phyloP scores from a whole-genome alignment of 306 rosid species.

The Oxytropis ochrocephala region DNA sequence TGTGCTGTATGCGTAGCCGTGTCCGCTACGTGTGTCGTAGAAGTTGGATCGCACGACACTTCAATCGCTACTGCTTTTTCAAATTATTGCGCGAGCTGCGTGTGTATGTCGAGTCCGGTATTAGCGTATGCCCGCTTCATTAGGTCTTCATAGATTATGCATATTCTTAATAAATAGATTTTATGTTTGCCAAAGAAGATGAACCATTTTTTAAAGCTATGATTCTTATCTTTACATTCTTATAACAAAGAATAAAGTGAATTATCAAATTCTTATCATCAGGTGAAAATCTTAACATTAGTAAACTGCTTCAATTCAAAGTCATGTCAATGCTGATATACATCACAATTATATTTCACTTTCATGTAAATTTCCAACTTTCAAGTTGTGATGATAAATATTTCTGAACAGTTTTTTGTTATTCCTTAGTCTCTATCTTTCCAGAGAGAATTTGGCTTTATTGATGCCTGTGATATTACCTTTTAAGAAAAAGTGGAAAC shows the following conservation, averaged over 20 bases:
- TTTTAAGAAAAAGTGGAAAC: constrained; percentile 20
- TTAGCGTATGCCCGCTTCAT: no score
- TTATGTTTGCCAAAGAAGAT: not conserved
- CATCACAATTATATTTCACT: not conserved
- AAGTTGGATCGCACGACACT: no score
- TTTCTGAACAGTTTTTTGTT: constrained; percentile 7
- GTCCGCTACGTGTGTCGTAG: no score
- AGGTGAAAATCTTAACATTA: not conserved
- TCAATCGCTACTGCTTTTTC: no score
- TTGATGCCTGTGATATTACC: constrained; percentile 23
- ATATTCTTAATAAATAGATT: no score
- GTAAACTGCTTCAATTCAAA: constrained; percentile 8
- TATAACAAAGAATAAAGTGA: not conserved
- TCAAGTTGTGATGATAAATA: not conserved
- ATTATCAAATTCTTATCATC: not conserved
- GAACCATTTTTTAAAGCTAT: not conserved
- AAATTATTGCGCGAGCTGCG: no score
- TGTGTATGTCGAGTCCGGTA: no score
- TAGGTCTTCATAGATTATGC: no score
- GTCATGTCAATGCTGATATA: constrained; percentile 16
- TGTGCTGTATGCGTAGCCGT: no score
- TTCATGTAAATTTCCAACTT: constrained; percentile 5
- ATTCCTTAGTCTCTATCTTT: constrained; percentile 20
- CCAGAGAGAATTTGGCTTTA: constrained; percentile 11
- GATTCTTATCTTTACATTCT: constrained; percentile 12